Conservation (phyloP, 495 filamentous ascomycete genomes). For the Neurospora pannonica region DNA sequence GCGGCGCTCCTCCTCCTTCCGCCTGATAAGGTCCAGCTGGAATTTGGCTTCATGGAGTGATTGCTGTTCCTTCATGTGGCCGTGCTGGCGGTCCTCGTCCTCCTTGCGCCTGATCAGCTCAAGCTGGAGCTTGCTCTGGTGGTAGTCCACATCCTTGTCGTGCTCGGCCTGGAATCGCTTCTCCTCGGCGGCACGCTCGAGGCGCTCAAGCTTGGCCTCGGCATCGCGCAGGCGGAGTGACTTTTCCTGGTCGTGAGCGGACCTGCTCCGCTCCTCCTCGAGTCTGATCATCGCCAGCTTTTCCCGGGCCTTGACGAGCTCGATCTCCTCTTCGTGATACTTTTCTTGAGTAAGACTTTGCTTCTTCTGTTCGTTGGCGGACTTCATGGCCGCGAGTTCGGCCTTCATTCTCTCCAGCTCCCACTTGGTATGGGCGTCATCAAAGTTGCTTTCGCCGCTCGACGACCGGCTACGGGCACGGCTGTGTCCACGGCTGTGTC, state of each 20-base stretch:
- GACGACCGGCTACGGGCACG: constrained; percentile 14
- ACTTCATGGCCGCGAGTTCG: constrained; percentile 13
- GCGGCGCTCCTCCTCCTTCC: constrained; percentile 32
- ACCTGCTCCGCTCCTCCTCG: constrained; percentile 10
- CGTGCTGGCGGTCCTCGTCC: constrained; percentile 30
- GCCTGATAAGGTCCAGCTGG: constrained; percentile 15
- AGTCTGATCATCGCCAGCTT: constrained; percentile 14
- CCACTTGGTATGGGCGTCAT: constrained; percentile 15
- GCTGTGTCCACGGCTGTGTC: constrained; percentile 17
- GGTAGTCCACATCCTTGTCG: constrained; percentile 9
- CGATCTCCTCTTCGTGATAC: not conserved
- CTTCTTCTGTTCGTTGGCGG: constrained; percentile 13
- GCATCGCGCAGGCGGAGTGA: constrained; percentile 3
- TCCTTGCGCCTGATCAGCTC: constrained; percentile 28
- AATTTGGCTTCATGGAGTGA: constrained; percentile 19
- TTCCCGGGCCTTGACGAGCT: constrained; percentile 10
- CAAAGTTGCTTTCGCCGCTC: constrained; percentile 19
- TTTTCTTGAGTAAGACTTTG: constrained; percentile 9
- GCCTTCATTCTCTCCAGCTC: constrained; percentile 13
- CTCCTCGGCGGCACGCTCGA: not conserved
- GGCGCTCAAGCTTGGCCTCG: not conserved
- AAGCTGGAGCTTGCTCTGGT: constrained; percentile 9
- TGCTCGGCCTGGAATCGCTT: not conserved
- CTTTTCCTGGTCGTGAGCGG: constrained; percentile 8
- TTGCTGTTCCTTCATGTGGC: constrained; percentile 18